A percentile compares a stretch with the other conserved stretches of the same genome.
phyloP scores from a whole-genome alignment of 116 monocot species.

The Zostera marina region DNA sequence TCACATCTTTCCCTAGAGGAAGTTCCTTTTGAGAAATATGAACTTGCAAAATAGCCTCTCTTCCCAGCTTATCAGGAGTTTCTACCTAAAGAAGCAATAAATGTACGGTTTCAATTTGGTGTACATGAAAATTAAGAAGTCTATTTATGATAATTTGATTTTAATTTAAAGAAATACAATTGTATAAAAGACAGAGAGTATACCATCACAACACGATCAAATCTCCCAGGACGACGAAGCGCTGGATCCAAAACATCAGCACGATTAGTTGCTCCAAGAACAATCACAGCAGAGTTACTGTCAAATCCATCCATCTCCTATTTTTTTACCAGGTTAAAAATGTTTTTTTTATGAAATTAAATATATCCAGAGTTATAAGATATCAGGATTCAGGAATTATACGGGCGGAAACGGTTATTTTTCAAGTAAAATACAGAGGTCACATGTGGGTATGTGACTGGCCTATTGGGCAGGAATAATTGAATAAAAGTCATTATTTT shows the following conservation, averaged over 20 bases:
- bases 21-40: constrained; percentile 84
- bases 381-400: no score
- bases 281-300: constrained; percentile 91
- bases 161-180: background rate
- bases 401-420: no score
- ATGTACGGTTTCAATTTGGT: background rate
- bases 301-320: constrained; percentile 99
- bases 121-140: no score
- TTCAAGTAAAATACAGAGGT: no score
- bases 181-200: constrained; percentile 7
- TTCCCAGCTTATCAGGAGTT: constrained; percentile 89
- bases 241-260: constrained; percentile 97
- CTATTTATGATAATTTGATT: background rate
- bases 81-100: constrained; percentile 52
- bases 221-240: constrained; percentile 98
- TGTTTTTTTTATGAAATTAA: no score
- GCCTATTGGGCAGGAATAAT: no score
- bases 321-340: background rate
- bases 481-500: no score
- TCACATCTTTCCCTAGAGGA: constrained; percentile 75
- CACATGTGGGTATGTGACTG: no score
- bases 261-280: constrained; percentile 97
- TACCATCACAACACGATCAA: constrained; percentile 98
- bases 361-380: no score
- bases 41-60: constrained; percentile 89